Evolutionary conservation across 805 yeast genomes (phyloP).

Genomic region (Vanderwaltozyma tropicalis): DNA sequence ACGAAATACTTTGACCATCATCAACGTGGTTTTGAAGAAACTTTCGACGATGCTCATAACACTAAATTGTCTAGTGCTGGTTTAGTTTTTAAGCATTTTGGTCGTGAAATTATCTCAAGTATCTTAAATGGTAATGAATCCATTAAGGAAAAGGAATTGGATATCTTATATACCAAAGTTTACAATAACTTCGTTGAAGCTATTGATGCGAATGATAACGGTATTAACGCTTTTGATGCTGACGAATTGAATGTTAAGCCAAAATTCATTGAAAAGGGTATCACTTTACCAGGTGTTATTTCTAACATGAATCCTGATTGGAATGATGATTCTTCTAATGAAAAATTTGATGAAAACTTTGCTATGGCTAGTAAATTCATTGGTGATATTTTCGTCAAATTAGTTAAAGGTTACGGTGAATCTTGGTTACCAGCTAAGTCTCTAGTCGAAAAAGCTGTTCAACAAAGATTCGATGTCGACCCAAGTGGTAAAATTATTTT

Average conservation of each 20-base stretch:
- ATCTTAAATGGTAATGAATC: conserved; percentile 33
- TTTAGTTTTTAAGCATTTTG: conserved; percentile 77
- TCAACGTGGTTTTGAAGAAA: conserved; percentile 79
- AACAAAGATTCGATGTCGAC: conserved; percentile 47
- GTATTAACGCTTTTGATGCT: conserved; percentile 59
- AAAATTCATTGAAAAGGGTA: conserved; percentile 59
- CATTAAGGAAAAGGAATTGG: conserved; percentile 33
- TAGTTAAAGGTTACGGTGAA: conserved; percentile 61
- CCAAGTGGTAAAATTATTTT: conserved; percentile 62
- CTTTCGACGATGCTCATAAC: conserved; percentile 49
- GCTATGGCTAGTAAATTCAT: conserved; percentile 64
- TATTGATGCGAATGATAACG: conserved; percentile 93
- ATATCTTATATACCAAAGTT: conserved; percentile 60
- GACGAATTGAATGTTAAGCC: conserved; percentile 35
- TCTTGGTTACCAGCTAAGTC: conserved; percentile 88
- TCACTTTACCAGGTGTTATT: conserved; percentile 70
- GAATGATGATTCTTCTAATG: conserved; percentile 60
- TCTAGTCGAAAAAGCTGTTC: conserved; percentile 63
- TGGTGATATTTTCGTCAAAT: conserved; percentile 67
- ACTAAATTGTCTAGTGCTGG: conserved; percentile 94
- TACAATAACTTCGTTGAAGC: conserved; percentile 84
- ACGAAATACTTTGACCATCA: conserved; percentile 88
- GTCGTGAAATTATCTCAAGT: conserved; percentile 50
- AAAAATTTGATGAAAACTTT: conserved; percentile 56
- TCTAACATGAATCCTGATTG: conserved; percentile 77